These are phyloP conservation scores for Plasmodium gonderi DNA, from an alignment of 169 alveolate species.

Conservation along the genomic window DNA sequence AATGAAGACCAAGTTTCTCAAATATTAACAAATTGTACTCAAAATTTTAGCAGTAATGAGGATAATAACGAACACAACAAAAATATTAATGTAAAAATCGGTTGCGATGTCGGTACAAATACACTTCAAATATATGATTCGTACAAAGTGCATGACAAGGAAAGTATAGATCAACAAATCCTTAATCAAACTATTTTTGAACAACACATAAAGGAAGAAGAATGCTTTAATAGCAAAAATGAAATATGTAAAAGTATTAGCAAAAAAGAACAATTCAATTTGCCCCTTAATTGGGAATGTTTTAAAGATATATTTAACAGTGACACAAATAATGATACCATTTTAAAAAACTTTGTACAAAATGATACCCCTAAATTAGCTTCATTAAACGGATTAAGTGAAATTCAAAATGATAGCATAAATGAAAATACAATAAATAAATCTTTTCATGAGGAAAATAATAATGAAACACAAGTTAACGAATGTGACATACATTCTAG, in stretches of 20 bases:
- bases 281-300: background rate
- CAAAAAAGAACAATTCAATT: background rate
- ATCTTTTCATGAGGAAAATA: background rate
- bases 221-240: background rate
- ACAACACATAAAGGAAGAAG: background rate
- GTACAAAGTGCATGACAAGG: background rate
- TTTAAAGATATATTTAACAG: constrained; percentile 1
- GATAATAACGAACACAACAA: background rate
- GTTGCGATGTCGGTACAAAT: background rate
- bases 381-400: background rate
- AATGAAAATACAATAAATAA: background rate
- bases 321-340: background rate
- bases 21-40: background rate
- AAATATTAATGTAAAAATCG: background rate
- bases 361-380: background rate
- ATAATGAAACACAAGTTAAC: background rate
- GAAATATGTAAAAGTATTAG: background rate
- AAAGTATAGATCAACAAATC: background rate
- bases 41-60: background rate
- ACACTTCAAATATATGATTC: background rate
- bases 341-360: background rate
- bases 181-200: background rate
- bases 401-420: background rate
- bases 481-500: background rate
- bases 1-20: background rate